A percentile compares a stretch with the other conserved stretches of the same genome.
phyloP scores from a whole-genome alignment of 345 rosid species.

The Eucalyptus shirleyi region DNA sequence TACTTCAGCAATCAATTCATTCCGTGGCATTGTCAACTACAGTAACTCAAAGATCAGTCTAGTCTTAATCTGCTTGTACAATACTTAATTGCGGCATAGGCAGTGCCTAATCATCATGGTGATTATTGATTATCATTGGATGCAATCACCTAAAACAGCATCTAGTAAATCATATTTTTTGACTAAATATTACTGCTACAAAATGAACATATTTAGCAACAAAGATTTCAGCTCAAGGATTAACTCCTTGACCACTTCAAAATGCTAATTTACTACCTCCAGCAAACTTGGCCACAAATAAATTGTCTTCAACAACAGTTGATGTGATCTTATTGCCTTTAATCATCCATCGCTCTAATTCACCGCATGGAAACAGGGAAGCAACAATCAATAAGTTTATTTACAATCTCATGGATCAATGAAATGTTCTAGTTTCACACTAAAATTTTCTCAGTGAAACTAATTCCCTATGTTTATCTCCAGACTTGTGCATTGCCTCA shows the following conservation, averaged over 20 bases:
- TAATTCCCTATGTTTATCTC: slow-evolving; percentile 43
- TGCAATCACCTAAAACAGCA: not conserved
- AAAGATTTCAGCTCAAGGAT: not conserved
- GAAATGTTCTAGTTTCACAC: not conserved
- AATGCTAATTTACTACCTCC: not conserved
- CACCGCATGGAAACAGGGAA: not conserved
- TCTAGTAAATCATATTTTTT: not conserved
- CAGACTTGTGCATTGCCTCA: slow-evolving; percentile 89
- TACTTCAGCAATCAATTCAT: not conserved
- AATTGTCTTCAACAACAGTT: not conserved
- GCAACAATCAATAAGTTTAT: not conserved
- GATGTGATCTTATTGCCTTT: not conserved
- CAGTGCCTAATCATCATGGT: not conserved
- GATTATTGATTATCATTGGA: not conserved
- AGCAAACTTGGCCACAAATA: not conserved
- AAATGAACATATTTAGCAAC: not conserved
- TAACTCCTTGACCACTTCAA: not conserved
- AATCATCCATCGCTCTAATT: not conserved
- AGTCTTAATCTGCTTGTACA: not conserved
- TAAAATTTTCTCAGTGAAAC: slow-evolving; percentile 46
- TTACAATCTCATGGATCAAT: not conserved
- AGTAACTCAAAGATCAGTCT: not conserved
- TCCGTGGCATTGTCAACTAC: not conserved
- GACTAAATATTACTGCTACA: not conserved
- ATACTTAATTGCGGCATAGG: not conserved